phyloP scores from a whole-genome alignment of 768 basidiomycete species.

The Mycena vulgaris region DNA sequence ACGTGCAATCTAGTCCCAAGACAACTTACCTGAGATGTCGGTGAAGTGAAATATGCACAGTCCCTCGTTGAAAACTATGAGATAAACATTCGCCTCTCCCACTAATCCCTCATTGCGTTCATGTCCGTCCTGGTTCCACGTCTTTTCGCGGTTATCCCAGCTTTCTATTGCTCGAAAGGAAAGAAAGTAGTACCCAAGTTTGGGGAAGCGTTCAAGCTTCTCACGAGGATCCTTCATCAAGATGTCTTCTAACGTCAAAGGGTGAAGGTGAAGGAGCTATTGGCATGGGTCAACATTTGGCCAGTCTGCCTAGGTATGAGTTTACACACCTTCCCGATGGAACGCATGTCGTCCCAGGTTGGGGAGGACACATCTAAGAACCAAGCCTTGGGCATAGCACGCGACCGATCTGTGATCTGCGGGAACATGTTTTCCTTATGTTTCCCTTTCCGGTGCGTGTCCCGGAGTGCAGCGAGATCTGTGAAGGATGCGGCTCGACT shows the following conservation, averaged over 20 bases:
- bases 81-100: constrained; percentile 88
- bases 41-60: constrained; percentile 92
- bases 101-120: constrained; percentile 58
- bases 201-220: constrained; percentile 90
- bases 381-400: constrained; percentile 74
- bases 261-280: constrained; percentile 90
- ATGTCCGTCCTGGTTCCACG: constrained; percentile 38
- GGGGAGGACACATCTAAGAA: constrained; percentile 93
- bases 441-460: constrained; percentile 64
- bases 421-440: constrained; percentile 46
- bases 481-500: constrained; percentile 50
- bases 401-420: constrained; percentile 3
- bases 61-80: constrained; percentile 91
- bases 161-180: constrained; percentile 88
- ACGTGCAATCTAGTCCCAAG: not conserved
- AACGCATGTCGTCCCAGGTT: constrained; percentile 89
- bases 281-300: constrained; percentile 4
- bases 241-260: constrained; percentile 94
- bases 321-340: constrained; percentile 82
- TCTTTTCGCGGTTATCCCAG: constrained; percentile 50
- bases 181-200: constrained; percentile 93
- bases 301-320: not conserved
- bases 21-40: constrained; percentile 76
- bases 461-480: constrained; percentile 43
- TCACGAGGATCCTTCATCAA: constrained; percentile 93